These are phyloP conservation scores for Colletotrichum sp. DNA, from an alignment of 2,329 filamentous ascomycete species.

Conservation along the genomic window DNA sequence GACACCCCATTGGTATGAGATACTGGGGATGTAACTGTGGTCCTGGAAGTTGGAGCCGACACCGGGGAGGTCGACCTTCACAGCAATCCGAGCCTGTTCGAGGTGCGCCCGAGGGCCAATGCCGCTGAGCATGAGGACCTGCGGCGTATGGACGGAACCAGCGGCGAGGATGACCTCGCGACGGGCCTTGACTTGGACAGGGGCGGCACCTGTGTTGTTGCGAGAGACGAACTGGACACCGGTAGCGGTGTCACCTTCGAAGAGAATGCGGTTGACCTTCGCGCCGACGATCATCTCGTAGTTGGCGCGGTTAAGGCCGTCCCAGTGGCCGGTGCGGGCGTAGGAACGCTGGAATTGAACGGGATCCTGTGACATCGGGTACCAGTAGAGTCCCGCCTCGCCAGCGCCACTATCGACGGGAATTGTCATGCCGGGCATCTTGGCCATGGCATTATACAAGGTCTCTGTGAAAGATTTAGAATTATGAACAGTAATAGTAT, in stretches of 20 bases:
- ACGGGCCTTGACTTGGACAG: slow-evolving; percentile 27
- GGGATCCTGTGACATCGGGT: slow-evolving; percentile 26
- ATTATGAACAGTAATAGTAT: accelerated
- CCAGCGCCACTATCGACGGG: slow-evolving; percentile 27
- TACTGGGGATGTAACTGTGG: slow-evolving; percentile 30
- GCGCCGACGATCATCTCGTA: slow-evolving; percentile 28
- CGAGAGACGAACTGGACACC: slow-evolving; percentile 31
- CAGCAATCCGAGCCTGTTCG: slow-evolving; percentile 34
- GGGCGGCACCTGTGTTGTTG: slow-evolving; percentile 17
- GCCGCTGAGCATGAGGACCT: slow-evolving; percentile 48
- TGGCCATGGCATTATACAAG: slow-evolving; percentile 27
- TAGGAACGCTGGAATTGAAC: slow-evolving; percentile 25
- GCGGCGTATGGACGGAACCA: slow-evolving; percentile 39
- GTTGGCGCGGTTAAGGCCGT: slow-evolving; percentile 25
- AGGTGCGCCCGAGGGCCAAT: slow-evolving; percentile 42
- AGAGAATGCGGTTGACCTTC: slow-evolving; percentile 25
- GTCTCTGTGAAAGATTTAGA: background rate
- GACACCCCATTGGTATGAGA: slow-evolving; percentile 21
- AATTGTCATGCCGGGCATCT: slow-evolving; percentile 27
- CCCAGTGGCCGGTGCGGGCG: slow-evolving; percentile 29
- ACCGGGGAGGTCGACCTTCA: slow-evolving; percentile 43
- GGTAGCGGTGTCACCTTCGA: slow-evolving; percentile 26
- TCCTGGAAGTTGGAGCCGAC: slow-evolving; percentile 49
- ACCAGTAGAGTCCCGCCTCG: slow-evolving; percentile 30
- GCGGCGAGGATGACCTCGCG: slow-evolving; percentile 42